A percentile compares a stretch with the other conserved stretches of the same genome.
Conservation (phyloP, 352 stramenopile species). For the Albugo candida region DNA sequence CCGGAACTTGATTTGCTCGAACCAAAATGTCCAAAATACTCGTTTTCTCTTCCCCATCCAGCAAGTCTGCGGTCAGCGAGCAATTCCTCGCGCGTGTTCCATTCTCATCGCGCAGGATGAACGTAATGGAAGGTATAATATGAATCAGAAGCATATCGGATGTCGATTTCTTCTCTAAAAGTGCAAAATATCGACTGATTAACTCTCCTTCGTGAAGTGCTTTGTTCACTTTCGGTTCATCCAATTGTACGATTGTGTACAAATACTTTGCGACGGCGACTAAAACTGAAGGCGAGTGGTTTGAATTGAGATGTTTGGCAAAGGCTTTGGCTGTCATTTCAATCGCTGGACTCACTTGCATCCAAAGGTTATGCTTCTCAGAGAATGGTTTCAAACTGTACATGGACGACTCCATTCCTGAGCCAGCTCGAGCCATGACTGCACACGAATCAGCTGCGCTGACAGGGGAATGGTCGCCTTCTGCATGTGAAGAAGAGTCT, state of each 20-base stretch:
- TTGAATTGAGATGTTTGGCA: conserved; percentile 36
- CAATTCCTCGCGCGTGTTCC: conserved; percentile 39
- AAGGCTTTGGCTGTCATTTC: conserved; percentile 23
- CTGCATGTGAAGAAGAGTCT: too few relatives aligned
- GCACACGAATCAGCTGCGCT: too few relatives aligned
- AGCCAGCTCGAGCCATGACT: conserved; percentile 8
- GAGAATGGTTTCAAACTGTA: conserved; percentile 58
- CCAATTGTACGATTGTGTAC: conserved; percentile 49
- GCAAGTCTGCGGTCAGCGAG: conserved; percentile 50
- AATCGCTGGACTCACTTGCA: conserved; percentile 24
- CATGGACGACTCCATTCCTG: conserved; percentile 42
- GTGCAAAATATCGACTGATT: conserved; percentile 41
- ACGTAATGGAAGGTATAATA: conserved; percentile 55
- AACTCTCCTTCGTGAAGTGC: conserved; percentile 36
- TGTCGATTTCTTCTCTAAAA: conserved; percentile 37
- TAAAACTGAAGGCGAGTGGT: conserved; percentile 48
- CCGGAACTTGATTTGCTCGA: conserved; percentile 10
- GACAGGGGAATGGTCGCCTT: too few relatives aligned
- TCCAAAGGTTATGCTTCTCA: conserved; percentile 33
- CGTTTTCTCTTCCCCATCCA: conserved; percentile 20
- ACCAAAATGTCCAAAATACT: too few relatives aligned
- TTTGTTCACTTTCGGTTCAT: conserved; percentile 38
- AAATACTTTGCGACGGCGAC: conserved; percentile 70
- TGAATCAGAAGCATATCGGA: conserved; percentile 81
- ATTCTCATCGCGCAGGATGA: conserved; percentile 56